Conservation (phyloP, 2,329 filamentous ascomycete genomes). For the Fusarium brevicatenulatum region DNA sequence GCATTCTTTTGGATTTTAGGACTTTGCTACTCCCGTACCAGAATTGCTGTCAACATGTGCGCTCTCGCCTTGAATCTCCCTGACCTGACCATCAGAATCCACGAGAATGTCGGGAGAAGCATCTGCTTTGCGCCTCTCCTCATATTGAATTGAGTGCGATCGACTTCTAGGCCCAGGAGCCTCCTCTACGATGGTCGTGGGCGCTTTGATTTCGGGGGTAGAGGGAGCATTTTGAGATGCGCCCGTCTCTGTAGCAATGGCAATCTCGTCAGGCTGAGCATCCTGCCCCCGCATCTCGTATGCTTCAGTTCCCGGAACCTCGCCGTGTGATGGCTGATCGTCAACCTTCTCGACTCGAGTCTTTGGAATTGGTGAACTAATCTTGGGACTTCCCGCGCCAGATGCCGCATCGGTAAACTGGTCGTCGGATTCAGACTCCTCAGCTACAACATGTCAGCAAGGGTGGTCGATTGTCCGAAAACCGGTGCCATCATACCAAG, state of each 20-base stretch:
- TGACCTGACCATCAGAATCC: constrained; percentile 56
- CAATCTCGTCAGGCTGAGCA: constrained; percentile 70
- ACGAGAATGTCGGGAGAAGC: constrained; percentile 64
- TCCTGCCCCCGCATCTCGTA: constrained; percentile 66
- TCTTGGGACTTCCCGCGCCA: constrained; percentile 55
- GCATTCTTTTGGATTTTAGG: constrained; percentile 34
- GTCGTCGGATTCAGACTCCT: constrained; percentile 72
- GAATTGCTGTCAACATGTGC: constrained; percentile 29
- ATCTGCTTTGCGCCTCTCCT: constrained; percentile 61
- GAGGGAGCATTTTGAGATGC: constrained; percentile 38
- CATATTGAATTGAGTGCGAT: constrained; percentile 56
- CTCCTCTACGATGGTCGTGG: constrained; percentile 65
- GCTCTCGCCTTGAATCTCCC: constrained; percentile 43
- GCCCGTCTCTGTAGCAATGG: constrained; percentile 52
- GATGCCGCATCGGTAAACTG: constrained; percentile 76
- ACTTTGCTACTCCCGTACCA: constrained; percentile 45
- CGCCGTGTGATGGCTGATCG: constrained; percentile 62
- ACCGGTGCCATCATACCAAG: constrained; percentile 55
- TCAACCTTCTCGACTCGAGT: constrained; percentile 69
- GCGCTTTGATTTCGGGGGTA: constrained; percentile 48
- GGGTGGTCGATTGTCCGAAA: background rate
- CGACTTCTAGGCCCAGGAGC: constrained; percentile 54
- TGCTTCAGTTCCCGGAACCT: constrained; percentile 69
- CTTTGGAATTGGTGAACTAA: constrained; percentile 64
- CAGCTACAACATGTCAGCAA: constrained; percentile 50